Evolutionary conservation across 345 rosid species (phyloP).

Genomic region (Psidium guajava): DNA sequence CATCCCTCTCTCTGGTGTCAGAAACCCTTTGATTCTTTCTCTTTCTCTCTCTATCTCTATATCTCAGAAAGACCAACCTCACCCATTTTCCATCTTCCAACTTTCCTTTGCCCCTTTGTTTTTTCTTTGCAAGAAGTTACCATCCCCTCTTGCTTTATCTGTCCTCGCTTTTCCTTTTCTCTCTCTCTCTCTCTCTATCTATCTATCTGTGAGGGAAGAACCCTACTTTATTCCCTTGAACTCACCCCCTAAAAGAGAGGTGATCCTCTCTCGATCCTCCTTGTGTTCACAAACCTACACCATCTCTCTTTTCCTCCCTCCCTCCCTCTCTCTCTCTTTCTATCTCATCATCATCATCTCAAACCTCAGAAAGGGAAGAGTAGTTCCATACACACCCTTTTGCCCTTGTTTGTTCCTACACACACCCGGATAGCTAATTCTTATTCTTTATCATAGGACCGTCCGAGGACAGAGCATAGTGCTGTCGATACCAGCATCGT

Average conservation of each 20-base stretch:
- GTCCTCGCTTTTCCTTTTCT: constrained; percentile 22
- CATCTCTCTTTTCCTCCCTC: constrained; percentile 14
- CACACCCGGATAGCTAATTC: not conserved
- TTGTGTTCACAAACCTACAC: constrained; percentile 49
- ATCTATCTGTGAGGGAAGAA: constrained; percentile 3
- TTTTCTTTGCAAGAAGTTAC: constrained; percentile 54
- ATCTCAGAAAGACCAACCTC: not conserved
- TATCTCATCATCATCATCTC: not conserved
- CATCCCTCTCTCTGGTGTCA: constrained; percentile 25
- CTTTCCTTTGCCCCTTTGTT: constrained; percentile 21
- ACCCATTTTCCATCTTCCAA: not conserved
- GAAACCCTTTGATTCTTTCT: constrained; percentile 32
- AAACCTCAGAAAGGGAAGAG: constrained; percentile 23
- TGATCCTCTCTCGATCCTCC: constrained; percentile 51
- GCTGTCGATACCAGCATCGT: not conserved
- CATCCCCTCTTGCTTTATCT: constrained; percentile 38
- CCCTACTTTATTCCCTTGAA: constrained; percentile 44
- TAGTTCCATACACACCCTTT: constrained; percentile 15
- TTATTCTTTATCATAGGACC: not conserved
- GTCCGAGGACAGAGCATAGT: not conserved
- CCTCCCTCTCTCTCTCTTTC: constrained; percentile 5
- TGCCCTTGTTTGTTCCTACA: constrained; percentile 26
- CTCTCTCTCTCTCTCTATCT: constrained; percentile 4
- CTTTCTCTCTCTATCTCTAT: not conserved
- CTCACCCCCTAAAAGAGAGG: constrained; percentile 43